Conservation (phyloP, 2,329 filamentous ascomycete species). For the Grosmannia serpens region DNA sequence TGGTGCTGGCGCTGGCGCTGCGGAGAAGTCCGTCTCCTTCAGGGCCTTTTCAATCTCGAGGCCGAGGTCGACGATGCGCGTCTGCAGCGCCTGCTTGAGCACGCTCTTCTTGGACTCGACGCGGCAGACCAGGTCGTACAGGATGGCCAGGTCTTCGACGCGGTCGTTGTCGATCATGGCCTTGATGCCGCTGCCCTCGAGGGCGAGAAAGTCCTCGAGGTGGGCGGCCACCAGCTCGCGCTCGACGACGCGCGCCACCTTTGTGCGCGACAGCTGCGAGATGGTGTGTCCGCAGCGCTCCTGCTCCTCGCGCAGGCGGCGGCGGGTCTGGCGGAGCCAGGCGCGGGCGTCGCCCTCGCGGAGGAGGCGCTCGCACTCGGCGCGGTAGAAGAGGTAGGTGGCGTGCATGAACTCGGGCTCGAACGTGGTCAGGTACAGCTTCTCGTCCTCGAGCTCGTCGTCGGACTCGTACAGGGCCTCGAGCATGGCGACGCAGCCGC, state of each 20-base stretch:
- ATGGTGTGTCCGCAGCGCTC: slow-evolving; percentile 76
- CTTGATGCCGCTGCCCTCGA: slow-evolving; percentile 73
- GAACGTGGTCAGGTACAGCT: slow-evolving; percentile 74
- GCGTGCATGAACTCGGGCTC: slow-evolving; percentile 64
- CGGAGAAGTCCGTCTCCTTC: slow-evolving; percentile 42
- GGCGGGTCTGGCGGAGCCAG: slow-evolving; percentile 68
- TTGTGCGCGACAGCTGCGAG: slow-evolving; percentile 57
- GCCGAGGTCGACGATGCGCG: slow-evolving; percentile 68
- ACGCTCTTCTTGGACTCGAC: slow-evolving; percentile 65
- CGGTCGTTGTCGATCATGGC: slow-evolving; percentile 90
- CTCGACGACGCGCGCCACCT: slow-evolving; percentile 69
- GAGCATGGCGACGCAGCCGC: slow-evolving; percentile 79
- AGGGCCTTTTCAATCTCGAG: slow-evolving; percentile 66
- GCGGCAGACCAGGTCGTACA: slow-evolving; percentile 68
- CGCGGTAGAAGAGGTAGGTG: slow-evolving; percentile 62
- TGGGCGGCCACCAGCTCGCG: slow-evolving; percentile 66
- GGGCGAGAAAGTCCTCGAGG: slow-evolving; percentile 67
- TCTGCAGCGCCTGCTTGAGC: slow-evolving; percentile 59
- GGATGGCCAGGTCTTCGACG: slow-evolving; percentile 61
- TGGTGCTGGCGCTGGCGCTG: slow-evolving; percentile 20
- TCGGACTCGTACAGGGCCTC: slow-evolving; percentile 77
- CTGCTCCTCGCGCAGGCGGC: slow-evolving; percentile 67
- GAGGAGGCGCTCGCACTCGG: slow-evolving; percentile 64
- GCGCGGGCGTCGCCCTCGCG: slow-evolving; percentile 67
- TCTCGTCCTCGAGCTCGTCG: slow-evolving; percentile 63